Evolutionary conservation across 1,284 basidiomycete genomes (phyloP), one percentile per base, ranked within the genome.

Genomic region (Fomitopsis pinicola): DNA sequence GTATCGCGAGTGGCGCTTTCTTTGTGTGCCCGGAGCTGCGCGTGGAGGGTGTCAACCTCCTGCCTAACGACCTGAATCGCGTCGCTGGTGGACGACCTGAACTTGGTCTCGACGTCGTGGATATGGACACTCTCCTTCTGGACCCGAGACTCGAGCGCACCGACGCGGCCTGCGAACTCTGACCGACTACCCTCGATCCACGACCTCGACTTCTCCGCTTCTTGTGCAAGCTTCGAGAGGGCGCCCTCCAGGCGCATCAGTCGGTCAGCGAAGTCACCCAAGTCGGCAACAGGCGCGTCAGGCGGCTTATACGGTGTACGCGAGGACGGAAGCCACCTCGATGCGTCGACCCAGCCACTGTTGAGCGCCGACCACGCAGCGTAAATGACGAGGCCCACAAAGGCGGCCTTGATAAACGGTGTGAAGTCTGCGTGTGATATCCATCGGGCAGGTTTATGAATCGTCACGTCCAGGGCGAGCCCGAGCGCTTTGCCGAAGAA

Each of bases 231-330:
- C 17, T 80, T 79, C 12, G 83, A 81, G 2, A 92, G 73, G 2
- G 82, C 82, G 46, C 74, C 78, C 73, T 94, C 91, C 33, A 93
- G 78, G 48, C 78, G 77, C 61, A 82, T 80, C 3, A 96, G 76
- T 10, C 94, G 85, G 1, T 80, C 77, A 3, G 88, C 79, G 22
- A 95, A 77, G 63, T 92, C 92, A 5, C 85, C 82, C 54, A 94
- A 77, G 67, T 90, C 83, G 12, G 81, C 80, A 1, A 87, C 84
- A 6, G 90, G 89, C 5, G 79, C 69, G 9, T 83, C 79, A 0
- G 91, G 88, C 9, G 82, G 73, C 15, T 73, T 57, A 55, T 75
- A 76, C 5, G 67, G 64, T 66, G 67, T 78, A 80, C 22, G 73
- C 66, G 38, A 67, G 66, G 35, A 59, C 66, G 66, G 60, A 56